Evolutionary conservation across 768 basidiomycete species (phyloP).

Genomic region (Podaxis sp.): DNA sequence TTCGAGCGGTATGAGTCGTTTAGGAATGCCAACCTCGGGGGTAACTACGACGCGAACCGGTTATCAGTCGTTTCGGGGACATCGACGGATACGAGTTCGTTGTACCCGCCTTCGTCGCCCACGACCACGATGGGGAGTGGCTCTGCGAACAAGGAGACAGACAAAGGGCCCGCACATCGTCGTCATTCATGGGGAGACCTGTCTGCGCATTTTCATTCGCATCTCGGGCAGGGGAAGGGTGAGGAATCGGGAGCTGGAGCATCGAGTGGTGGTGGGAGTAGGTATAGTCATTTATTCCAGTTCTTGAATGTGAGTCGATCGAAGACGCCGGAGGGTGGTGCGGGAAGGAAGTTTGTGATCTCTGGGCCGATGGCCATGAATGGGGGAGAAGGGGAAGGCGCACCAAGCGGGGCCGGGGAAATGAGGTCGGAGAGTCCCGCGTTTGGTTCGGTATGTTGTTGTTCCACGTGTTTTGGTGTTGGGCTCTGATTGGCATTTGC

Average conservation of each 20-base stretch:
- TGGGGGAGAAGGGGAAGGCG: conserved; percentile 2
- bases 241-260: conserved; percentile 6
- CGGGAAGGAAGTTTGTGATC: conserved; percentile 45
- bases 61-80: conserved; percentile 58
- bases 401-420: conserved; percentile 17
- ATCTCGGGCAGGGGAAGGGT: not conserved
- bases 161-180: not conserved
- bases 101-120: conserved; percentile 32
- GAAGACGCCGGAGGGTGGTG: conserved; percentile 40
- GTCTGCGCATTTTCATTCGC: conserved; percentile 11
- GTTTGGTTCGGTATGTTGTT: conserved; percentile 58
- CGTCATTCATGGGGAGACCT: not conserved
- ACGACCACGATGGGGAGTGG: conserved; percentile 27
- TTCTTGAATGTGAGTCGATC: conserved; percentile 52
- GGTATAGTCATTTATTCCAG: conserved; percentile 50
- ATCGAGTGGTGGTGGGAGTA: conserved; percentile 18
- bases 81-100: conserved; percentile 22
- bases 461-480: not conserved
- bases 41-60: conserved; percentile 34
- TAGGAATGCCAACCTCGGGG: conserved; percentile 41
- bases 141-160: conserved; percentile 8
- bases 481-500: not conserved
- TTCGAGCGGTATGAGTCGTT: conserved; percentile 89
- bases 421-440: conserved; percentile 49
- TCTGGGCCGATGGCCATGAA: conserved; percentile 60